phyloP scores from a whole-genome alignment of 768 basidiomycete genomes.

The Termitomyces sp. region DNA sequence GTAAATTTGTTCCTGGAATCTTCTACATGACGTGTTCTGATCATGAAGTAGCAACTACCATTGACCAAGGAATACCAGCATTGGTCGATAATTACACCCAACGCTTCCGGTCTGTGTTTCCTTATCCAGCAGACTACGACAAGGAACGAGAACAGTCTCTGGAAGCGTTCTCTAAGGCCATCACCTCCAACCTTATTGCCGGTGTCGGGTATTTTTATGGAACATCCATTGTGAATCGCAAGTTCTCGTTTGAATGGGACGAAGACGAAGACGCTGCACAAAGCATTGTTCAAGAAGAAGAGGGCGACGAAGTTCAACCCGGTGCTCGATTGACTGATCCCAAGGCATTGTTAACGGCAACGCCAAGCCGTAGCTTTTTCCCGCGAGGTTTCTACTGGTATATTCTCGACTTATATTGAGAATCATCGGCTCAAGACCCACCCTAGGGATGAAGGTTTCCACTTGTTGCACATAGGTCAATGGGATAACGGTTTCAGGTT shows the following conservation, averaged over 20 bases:
- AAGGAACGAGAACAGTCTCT: constrained; percentile 44
- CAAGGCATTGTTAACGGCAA: constrained; percentile 78
- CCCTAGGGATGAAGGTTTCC: constrained; percentile 94
- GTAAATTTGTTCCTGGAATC: constrained; percentile 35
- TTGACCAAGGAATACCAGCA: constrained; percentile 69
- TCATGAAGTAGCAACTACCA: constrained; percentile 40
- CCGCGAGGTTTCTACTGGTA: constrained; percentile 97
- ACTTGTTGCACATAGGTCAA: constrained; percentile 83
- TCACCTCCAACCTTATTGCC: constrained; percentile 88
- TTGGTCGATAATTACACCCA: constrained; percentile 54
- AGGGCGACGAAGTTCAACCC: constrained; percentile 30
- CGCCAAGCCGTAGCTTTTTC: constrained; percentile 95
- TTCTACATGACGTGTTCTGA: constrained; percentile 6
- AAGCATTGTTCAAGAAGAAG: constrained; percentile 28
- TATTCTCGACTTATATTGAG: neutral
- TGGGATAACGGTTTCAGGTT: constrained; percentile 90
- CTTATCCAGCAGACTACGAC: constrained; percentile 52
- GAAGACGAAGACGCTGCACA: constrained; percentile 41
- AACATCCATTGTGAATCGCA: constrained; percentile 77
- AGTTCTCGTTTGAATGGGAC: constrained; percentile 91
- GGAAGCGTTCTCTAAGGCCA: constrained; percentile 74
- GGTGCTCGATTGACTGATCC: constrained; percentile 73
- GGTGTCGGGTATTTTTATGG: constrained; percentile 97
- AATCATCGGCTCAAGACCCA: neutral
- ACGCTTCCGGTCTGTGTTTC: constrained; percentile 69